Base-by-base conservation (phyloP, 352 stramenopile genomes). In the Phytophthora melonis region DNA sequence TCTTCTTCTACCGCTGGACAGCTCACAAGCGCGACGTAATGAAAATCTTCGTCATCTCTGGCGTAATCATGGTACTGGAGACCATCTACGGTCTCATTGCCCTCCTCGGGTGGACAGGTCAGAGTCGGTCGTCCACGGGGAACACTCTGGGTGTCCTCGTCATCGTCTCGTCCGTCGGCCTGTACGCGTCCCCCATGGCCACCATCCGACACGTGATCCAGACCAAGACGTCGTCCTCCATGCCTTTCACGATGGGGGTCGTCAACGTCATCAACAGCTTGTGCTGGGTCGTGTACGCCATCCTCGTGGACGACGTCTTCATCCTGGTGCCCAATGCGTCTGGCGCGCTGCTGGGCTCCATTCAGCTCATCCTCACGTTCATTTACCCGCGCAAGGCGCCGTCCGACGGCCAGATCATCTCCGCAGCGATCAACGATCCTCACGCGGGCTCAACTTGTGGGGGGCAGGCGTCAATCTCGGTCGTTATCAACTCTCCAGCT, bases 251-350 rank as follows among this genome's bases (percentile, higher is more conserved):
- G 1, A 58, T 79, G 62, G 66, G 67, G 9, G 47, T 73, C 45
- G 66, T 76, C 19, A 73, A 72, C 7, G 39, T 47, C 13, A n/a
- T 47, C 39, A 76, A 71, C 47, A 72, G 78, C 45, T 58, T 71
- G 16, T 59, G 79, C 30, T 91, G 84, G 84, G 64, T 88, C 63
- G 52, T 77, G 0, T 88, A 90, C 50, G 68, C 73, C 1, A 49
- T 72, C 45, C 41, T 80, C 9, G 60, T 72, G 36, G 56, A 70
- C 0, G 70, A 80, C 45, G 36, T 78, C 36, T 78, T 90, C 71
- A 77, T 91, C 19, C 59, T 91, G 16, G 59, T 79, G 1, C 81
- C 83, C 5, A 89, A 88, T 58, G 61, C 70, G 25, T 61, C 77
- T 3, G 79, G 74, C 3, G 68, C 74, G 32, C 25, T 78, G 13